phyloP scores from a whole-genome alignment of 495 filamentous ascomycete genomes.

The Hypoxylon crocopeplum region DNA sequence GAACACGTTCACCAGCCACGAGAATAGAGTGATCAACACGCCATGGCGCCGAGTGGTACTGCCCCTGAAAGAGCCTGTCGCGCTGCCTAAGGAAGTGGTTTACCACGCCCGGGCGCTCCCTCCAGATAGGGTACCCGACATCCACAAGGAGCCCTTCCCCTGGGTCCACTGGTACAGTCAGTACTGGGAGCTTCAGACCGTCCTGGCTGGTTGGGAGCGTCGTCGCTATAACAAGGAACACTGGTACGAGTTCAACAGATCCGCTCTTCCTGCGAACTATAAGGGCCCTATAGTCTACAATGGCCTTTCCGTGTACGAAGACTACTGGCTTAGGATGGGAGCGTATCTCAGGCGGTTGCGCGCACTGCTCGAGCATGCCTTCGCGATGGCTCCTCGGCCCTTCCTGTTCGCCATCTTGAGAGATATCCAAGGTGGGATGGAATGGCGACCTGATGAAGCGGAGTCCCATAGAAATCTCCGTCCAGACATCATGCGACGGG shows the following conservation, averaged over 20 bases:
- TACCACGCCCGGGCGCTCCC: conserved; percentile 26
- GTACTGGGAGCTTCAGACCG: conserved; percentile 17
- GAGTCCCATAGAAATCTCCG: conserved; percentile 8
- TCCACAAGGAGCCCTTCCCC: conserved; percentile 36
- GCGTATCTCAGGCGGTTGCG: conserved; percentile 30
- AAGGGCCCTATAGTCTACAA: conserved; percentile 28
- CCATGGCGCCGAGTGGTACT: conserved; percentile 42
- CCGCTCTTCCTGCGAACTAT: conserved; percentile 34
- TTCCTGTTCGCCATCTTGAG: conserved; percentile 35
- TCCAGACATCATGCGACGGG: conserved; percentile 27
- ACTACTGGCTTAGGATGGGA: conserved; percentile 39
- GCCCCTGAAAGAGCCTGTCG: conserved; percentile 33
- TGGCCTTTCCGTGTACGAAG: conserved; percentile 33
- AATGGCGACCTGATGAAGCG: conserved; percentile 10
- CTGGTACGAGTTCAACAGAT: conserved; percentile 24
- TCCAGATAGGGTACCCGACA: conserved; percentile 7
- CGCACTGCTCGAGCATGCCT: conserved; percentile 10
- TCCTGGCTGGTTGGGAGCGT: conserved; percentile 30
- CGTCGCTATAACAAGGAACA: conserved; percentile 26
- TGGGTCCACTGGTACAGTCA: conserved; percentile 29
- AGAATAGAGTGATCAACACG: conserved; percentile 33
- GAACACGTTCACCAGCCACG: conserved; percentile 32
- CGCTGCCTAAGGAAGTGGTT: conserved; percentile 25
- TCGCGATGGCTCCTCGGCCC: conserved; percentile 33
- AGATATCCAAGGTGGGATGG: conserved; percentile 38